Percentiles rank a stretch among this genome's conserved stretches.
Conservation (phyloP, 805 yeast genomes). For the Torulaspora maleeae region DNA sequence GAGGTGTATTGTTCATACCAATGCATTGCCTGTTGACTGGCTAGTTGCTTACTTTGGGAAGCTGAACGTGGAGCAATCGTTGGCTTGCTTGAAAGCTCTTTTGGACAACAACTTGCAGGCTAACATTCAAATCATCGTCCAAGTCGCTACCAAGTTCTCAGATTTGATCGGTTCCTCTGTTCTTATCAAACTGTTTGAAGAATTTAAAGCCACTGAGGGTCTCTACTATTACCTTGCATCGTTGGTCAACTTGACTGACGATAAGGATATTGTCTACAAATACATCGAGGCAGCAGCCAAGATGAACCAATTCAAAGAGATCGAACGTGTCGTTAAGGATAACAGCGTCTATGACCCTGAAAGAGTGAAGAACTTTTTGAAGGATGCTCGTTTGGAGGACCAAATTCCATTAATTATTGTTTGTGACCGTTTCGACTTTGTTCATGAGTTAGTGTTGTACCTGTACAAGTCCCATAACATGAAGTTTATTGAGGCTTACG, state of each 20-base stretch:
- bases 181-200: conserved; percentile 88
- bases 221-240: conserved; percentile 89
- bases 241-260: conserved; percentile 88
- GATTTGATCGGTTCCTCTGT: conserved; percentile 85
- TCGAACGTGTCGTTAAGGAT: conserved; percentile 92
- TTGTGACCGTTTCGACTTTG: conserved; percentile 85
- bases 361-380: conserved; percentile 93
- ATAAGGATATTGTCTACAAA: conserved; percentile 91
- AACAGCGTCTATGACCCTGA: conserved; percentile 94
- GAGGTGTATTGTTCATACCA: conserved; percentile 86
- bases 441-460: conserved; percentile 89
- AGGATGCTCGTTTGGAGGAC: conserved; percentile 89
- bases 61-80: conserved; percentile 88
- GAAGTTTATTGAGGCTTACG: conserved; percentile 96
- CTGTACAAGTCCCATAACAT: conserved; percentile 92
- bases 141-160: conserved; percentile 94
- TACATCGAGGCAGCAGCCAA: conserved; percentile 92
- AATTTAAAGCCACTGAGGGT: conserved; percentile 88
- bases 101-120: conserved; percentile 72
- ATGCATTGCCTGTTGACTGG: conserved; percentile 87
- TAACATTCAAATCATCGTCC: conserved; percentile 88
- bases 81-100: conserved; percentile 82
- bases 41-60: conserved; percentile 87
- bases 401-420: conserved; percentile 95
- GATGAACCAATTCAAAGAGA: conserved; percentile 85